Evolutionary conservation across 805 yeast genomes (phyloP), one percentile per base, ranked within the genome.

Genomic region (Wickerhamiella spandovensis): DNA sequence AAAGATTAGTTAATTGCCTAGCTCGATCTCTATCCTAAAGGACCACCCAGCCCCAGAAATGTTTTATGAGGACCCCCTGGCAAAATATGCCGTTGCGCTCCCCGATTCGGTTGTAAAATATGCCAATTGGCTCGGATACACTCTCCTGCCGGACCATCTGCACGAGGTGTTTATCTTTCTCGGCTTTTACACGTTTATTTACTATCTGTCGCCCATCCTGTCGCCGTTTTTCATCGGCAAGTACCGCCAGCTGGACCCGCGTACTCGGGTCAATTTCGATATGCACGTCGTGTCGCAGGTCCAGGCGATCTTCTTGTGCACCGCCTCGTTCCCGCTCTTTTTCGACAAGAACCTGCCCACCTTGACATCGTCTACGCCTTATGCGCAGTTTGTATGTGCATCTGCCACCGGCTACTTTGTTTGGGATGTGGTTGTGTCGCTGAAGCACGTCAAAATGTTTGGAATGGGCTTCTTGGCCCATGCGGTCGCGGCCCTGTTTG

Each of bases 241-340:
- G 52, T 88, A 88, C 67, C 73, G 74, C 5, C 57, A 64, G 3
- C 55, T 71, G 43, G 65, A 67, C 43, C 55, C 60, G 22, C 76
- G 76, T 58, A 71, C 74, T 41, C 76, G 73, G 62, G 58, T 79
- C 54, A 87, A 90, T 64, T 92, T 86, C 63, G 95, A 92, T 65
- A 84, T 89, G 58, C 97, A 92, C 65, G 73, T 84, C 12, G 95
- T 87, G 2, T 82, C 97, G 1, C 80, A 84, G 78, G 77, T 88
- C 18, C 97, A 92, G 65, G 78, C 92, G 47, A 44, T 85, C 1
- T 54, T 84, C 6, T 80, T 95, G 10, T 67, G 86, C 23, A 62
- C 63, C 8, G 61, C 78, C 8, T 72, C 84, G 30, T 61, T 77
- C 45, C 95, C 95, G 6, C 72, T 83, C 71, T 78, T 82, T 63